Conservation (phyloP, 2,329 filamentous ascomycete species). For the Xylaria digitata region DNA sequence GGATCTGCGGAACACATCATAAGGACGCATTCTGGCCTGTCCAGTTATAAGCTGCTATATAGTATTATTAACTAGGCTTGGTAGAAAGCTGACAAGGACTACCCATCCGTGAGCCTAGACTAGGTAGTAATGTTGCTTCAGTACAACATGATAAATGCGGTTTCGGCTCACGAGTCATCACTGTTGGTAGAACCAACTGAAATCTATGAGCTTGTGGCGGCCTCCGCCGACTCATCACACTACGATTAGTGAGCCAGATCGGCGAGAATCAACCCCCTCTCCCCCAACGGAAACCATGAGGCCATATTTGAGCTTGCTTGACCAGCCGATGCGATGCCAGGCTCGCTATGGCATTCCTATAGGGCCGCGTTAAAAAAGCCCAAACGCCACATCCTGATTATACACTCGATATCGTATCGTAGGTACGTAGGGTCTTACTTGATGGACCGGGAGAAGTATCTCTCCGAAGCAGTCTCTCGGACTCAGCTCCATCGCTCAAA, state of each 20-base stretch:
- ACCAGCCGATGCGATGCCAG: too few species aligned
- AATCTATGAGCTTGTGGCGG: neutral
- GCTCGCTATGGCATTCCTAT: too few species aligned
- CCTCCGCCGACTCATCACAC: neutral
- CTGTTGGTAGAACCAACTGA: neutral
- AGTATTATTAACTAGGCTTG: conserved; percentile 1
- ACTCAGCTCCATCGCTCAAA: neutral
- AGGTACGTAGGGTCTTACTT: conserved; percentile 7
- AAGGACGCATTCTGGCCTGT: conserved; percentile 10
- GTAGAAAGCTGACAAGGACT: conserved; percentile 12
- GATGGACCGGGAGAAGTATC: conserved; percentile 12
- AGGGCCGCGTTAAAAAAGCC: too few species aligned
- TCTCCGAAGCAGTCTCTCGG: neutral
- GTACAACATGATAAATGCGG: too few species aligned
- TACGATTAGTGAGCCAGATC: neutral
- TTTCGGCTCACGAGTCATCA: neutral
- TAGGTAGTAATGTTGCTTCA: neutral
- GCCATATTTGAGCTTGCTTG: neutral
- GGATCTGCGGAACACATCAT: conserved; percentile 28
- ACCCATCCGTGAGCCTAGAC: neutral
- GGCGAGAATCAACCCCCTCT: neutral
- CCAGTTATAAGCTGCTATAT: conserved; percentile 16
- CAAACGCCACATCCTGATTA: too few species aligned
- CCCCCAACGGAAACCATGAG: neutral
- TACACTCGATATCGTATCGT: neutral